A percentile compares a stretch with the other conserved stretches of the same genome.
Evolutionary conservation across 2,329 filamentous ascomycete genomes (phyloP).

Genomic region (Penicillium sp.): DNA sequence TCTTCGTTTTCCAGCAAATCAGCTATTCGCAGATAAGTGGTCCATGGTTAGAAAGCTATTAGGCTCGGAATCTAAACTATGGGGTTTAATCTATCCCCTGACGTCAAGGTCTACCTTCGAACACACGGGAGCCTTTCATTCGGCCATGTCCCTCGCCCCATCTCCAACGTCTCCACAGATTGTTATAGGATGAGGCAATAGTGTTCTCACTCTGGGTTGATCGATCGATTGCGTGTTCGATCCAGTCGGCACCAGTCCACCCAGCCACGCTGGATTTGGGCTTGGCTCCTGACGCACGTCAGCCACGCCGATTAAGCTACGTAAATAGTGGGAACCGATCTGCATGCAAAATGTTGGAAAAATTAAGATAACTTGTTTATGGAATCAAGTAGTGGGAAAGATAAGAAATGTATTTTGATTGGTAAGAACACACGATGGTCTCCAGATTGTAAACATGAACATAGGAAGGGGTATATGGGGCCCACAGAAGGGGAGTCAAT

Average conservation of each 20-base stretch:
- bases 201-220: background rate
- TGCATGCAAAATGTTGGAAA: constrained; percentile 1
- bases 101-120: background rate
- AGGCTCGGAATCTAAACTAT: background rate
- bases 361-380: background rate
- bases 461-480: constrained; percentile 7
- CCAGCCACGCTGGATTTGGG: constrained; percentile 9
- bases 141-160: background rate
- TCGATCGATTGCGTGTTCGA: constrained; percentile 1
- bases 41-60: background rate
- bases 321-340: background rate
- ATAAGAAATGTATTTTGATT: background rate
- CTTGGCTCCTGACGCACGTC: constrained; percentile 7
- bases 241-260: constrained; percentile 5
- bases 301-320: constrained; percentile 7
- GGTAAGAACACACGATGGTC: background rate
- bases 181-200: constrained; percentile 6
- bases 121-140: background rate
- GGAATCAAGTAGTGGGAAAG: background rate
- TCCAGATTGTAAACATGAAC: background rate
- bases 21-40: background rate
- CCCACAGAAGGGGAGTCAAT: constrained; percentile 3
- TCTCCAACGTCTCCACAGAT: background rate
- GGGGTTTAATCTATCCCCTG: background rate
- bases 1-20: background rate